phyloP scores from a whole-genome alignment of 345 rosid genomes.

The Pistacia vera region DNA sequence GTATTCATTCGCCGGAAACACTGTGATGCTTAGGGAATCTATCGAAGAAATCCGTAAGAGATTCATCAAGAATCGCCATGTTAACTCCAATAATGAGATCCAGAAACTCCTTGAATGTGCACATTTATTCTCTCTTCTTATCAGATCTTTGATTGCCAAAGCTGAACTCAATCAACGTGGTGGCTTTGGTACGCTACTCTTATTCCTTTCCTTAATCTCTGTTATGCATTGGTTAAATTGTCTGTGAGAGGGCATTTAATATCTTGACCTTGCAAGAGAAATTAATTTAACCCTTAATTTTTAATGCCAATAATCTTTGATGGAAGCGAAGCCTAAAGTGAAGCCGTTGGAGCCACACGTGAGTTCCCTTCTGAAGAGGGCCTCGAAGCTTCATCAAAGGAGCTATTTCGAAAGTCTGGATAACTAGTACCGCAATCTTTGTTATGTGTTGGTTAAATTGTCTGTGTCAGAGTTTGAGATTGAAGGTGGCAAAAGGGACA shows the following conservation, averaged over 20 bases:
- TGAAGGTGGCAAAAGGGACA: too few species aligned
- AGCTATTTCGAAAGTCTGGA: constrained; percentile 32
- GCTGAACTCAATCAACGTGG: constrained; percentile 89
- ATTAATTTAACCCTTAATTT: not conserved
- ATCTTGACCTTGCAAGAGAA: too few species aligned
- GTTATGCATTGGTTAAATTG: not conserved
- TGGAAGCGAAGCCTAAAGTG: constrained; percentile 61
- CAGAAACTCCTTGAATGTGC: constrained; percentile 78
- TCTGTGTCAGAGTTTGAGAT: too few species aligned
- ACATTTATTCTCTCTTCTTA: constrained; percentile 71
- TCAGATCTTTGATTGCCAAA: constrained; percentile 88
- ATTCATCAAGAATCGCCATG: constrained; percentile 79
- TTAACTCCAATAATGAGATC: constrained; percentile 60
- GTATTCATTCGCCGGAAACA: constrained; percentile 77
- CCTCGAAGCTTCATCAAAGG: constrained; percentile 9
- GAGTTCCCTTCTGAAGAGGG: constrained; percentile 80
- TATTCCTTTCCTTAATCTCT: not conserved
- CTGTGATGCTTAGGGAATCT: constrained; percentile 70
- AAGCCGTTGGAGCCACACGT: constrained; percentile 38
- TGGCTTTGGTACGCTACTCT: constrained; percentile 57
- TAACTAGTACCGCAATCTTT: not conserved
- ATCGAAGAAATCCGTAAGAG: constrained; percentile 70
- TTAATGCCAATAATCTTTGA: not conserved
- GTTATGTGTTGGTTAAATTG: too few species aligned
- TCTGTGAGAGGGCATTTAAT: not conserved